These are phyloP conservation scores for Sinapis alba DNA, from an alignment of 441 rosid genomes.

Conservation along the genomic window DNA sequence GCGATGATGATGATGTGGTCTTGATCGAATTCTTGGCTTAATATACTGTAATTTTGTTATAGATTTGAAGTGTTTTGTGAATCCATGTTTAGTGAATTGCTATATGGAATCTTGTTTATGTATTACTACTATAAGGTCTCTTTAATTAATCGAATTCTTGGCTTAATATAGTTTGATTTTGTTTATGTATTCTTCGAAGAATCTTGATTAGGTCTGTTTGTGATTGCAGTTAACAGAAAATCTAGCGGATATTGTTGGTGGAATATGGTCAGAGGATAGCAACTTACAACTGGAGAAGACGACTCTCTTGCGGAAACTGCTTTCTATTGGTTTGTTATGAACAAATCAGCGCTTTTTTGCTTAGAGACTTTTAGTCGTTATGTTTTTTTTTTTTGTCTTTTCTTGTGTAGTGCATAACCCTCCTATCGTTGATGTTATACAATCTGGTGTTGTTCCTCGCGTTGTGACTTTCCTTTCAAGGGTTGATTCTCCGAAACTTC, in stretches of 20 bases:
- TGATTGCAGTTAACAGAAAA: constrained; percentile 42
- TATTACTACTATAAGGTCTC: too few relatives aligned
- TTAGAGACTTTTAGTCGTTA: not conserved
- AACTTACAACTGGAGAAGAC: constrained; percentile 50
- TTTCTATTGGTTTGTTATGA: constrained; percentile 44
- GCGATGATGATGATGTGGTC: not conserved
- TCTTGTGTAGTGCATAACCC: constrained; percentile 47
- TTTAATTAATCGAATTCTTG: too few relatives aligned
- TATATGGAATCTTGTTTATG: too few relatives aligned
- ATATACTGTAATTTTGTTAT: too few relatives aligned
- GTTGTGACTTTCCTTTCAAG: constrained; percentile 51
- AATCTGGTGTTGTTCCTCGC: constrained; percentile 60
- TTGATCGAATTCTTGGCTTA: too few relatives aligned
- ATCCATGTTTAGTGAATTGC: too few relatives aligned
- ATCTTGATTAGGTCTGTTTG: not conserved
- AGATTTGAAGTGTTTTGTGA: too few relatives aligned
- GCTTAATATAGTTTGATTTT: too few relatives aligned
- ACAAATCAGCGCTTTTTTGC: not conserved
- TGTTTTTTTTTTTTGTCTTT: not conserved
- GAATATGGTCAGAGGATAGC: constrained; percentile 53
- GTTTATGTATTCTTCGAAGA: not conserved
- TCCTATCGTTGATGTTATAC: constrained; percentile 53
- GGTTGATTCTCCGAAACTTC: constrained; percentile 55
- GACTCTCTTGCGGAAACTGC: constrained; percentile 51
- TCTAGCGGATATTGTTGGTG: constrained; percentile 47